Base-by-base conservation (phyloP, 2,329 filamentous ascomycete species). In the Fusarium tuaranense region DNA sequence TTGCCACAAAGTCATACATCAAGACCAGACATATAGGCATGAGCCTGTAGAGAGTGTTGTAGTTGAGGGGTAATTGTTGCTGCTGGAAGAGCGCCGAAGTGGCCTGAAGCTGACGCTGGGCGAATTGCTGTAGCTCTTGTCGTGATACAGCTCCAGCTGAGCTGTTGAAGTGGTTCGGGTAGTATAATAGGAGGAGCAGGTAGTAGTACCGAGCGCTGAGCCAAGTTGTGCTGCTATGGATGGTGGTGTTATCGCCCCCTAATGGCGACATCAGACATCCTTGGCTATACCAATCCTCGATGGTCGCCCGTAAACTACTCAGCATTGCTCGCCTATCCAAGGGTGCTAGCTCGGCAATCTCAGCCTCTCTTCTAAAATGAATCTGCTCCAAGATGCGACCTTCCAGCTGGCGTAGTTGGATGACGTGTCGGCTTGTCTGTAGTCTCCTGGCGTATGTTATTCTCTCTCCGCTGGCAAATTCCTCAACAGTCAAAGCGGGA, bases 211-310 rank as follows among this genome's bases (percentile, higher is more conserved):
- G 77, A 0, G 82, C 81, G 22, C 79, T 81, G 10, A 84, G 72
- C 84, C 84, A 86, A 3, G 83, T 81, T 22, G 85, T 81, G 1
- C 82, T 82, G 57, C 79, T 85, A 69, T 85, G 84, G 22, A 85
- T 83, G 8, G 83, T 81, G 2, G 84, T 75, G 55, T 84, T 83
- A 70, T 85, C 83, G 0, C 80, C 75, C 38, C 84, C 82, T 18
- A 80, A 76, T 0, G 82, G 81, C 3, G 81, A 82, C 25, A 85
- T 73, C 1, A 86, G 79, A 57, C 83, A 86, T 2, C 84, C 84
- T 46, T 81, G 82, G 65, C 80, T 84, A 68, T 86, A 85, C 83
- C 84, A 85, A 67, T 85, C 80, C 48, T 86, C 84, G 18, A 86
- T 84, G n/a, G 82, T 78, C n/a, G 80, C 74, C 7, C 82, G 78